Percentiles rank a stretch among this genome's conserved stretches.
These are phyloP conservation scores for Suillus variegatus DNA, from an alignment of 768 basidiomycete species.

Conservation along the genomic window DNA sequence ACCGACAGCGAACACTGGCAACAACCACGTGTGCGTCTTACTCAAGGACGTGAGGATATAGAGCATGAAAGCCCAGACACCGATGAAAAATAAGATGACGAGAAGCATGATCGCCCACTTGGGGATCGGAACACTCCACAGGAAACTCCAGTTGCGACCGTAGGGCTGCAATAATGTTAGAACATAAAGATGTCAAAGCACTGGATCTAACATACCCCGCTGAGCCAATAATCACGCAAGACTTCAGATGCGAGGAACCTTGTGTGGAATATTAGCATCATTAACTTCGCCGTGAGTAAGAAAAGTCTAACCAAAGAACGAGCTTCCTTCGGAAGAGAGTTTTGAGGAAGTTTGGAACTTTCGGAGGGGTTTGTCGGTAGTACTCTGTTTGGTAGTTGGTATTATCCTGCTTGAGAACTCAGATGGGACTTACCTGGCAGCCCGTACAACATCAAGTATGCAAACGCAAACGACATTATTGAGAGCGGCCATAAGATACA, in stretches of 20 bases:
- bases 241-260: slow-evolving; percentile 89
- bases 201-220: slow-evolving; percentile 57
- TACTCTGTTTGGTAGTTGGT: slow-evolving; percentile 54
- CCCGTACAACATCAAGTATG: slow-evolving; percentile 83
- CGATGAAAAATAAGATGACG: slow-evolving; percentile 81
- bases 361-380: slow-evolving; percentile 90
- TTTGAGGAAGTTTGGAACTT: slow-evolving; percentile 89
- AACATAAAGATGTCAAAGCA: not conserved
- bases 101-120: slow-evolving; percentile 84
- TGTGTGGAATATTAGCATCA: slow-evolving; percentile 1
- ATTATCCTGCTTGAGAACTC: not conserved
- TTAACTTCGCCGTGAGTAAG: not conserved
- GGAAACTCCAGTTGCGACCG: slow-evolving; percentile 93
- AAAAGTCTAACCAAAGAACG: slow-evolving; percentile 67
- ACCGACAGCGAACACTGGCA: slow-evolving; percentile 94
- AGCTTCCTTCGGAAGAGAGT: slow-evolving; percentile 90
- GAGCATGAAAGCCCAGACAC: slow-evolving; percentile 80
- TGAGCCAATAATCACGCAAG: slow-evolving; percentile 90
- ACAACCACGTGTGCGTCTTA: slow-evolving; percentile 93
- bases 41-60: slow-evolving; percentile 79
- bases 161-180: slow-evolving; percentile 58
- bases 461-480: slow-evolving; percentile 72
- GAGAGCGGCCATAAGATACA: slow-evolving; percentile 82
- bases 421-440: slow-evolving; percentile 63
- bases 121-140: slow-evolving; percentile 83